phyloP scores from a whole-genome alignment of 768 basidiomycete species.

The Neoboletus magnificus region DNA sequence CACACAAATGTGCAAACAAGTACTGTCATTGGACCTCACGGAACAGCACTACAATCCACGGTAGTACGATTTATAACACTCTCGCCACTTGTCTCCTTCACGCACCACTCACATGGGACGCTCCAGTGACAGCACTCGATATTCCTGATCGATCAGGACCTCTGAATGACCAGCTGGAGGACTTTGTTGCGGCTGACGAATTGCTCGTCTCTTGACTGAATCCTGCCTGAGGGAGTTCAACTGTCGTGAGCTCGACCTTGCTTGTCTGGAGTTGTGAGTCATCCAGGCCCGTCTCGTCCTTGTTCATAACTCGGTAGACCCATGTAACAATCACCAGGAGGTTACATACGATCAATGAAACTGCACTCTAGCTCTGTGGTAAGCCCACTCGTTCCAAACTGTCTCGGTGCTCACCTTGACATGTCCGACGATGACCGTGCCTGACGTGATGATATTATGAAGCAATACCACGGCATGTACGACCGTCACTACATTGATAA shows the following conservation, averaged over 20 bases:
- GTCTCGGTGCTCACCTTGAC: conserved; percentile 2
- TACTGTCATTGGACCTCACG: too few species aligned
- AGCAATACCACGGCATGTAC: background rate
- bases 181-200: background rate
- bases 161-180: background rate
- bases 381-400: background rate
- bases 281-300: background rate
- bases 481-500: background rate
- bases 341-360: background rate
- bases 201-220: background rate
- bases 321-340: background rate
- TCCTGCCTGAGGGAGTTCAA: background rate
- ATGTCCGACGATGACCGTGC: background rate
- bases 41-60: too few species aligned
- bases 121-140: background rate
- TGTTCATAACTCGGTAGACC: background rate
- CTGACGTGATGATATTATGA: background rate
- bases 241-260: background rate
- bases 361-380: background rate
- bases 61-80: background rate
- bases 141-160: background rate
- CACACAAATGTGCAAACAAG: too few species aligned
- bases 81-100: background rate
- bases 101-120: background rate
- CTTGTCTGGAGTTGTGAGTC: background rate